These are phyloP conservation scores for Quaeritorhiza haematococci DNA, from an alignment of 371 early-diverging fungal species.

Conservation along the genomic window DNA sequence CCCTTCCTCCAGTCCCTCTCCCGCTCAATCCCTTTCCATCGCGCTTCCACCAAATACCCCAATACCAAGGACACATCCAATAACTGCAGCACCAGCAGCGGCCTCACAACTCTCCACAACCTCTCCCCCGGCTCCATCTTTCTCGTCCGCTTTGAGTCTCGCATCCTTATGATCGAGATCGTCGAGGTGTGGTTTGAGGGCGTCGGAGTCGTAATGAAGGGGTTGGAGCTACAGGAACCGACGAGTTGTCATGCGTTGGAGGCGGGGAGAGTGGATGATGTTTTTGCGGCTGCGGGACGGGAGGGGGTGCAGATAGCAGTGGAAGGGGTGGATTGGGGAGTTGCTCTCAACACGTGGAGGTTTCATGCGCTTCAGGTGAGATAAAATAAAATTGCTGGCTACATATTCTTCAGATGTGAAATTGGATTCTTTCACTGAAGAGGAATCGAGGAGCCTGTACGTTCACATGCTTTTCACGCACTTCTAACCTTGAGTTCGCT, in stretches of 20 bases:
- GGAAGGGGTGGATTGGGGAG: not conserved
- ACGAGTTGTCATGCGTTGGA: slow-evolving; percentile 42
- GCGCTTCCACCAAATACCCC: slow-evolving; percentile 10
- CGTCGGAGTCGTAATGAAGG: slow-evolving; percentile 15
- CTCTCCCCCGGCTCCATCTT: slow-evolving; percentile 6
- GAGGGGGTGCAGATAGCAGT: not conserved
- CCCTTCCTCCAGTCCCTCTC: slow-evolving; percentile 21
- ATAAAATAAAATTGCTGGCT: too few relatives aligned
- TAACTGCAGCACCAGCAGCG: too few relatives aligned
- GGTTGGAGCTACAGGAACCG: slow-evolving; percentile 30
- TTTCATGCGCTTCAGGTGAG: too few relatives aligned
- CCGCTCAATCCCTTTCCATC: slow-evolving; percentile 11
- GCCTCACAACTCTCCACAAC: not conserved
- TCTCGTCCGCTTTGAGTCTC: slow-evolving; percentile 26
- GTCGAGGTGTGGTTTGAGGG: slow-evolving; percentile 31
- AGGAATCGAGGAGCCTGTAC: too few relatives aligned
- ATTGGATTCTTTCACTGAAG: too few relatives aligned
- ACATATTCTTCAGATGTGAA: slow-evolving; percentile 8
- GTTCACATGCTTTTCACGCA: too few relatives aligned
- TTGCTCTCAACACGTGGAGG: too few relatives aligned
- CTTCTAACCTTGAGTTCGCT: too few relatives aligned
- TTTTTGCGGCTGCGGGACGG: too few relatives aligned
- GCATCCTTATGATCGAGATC: slow-evolving; percentile 25
- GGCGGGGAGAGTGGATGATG: slow-evolving; percentile 26
- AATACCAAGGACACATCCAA: too few relatives aligned